Evolutionary conservation across 306 rosid genomes (phyloP).

Genomic region (Dryas drummondii): DNA sequence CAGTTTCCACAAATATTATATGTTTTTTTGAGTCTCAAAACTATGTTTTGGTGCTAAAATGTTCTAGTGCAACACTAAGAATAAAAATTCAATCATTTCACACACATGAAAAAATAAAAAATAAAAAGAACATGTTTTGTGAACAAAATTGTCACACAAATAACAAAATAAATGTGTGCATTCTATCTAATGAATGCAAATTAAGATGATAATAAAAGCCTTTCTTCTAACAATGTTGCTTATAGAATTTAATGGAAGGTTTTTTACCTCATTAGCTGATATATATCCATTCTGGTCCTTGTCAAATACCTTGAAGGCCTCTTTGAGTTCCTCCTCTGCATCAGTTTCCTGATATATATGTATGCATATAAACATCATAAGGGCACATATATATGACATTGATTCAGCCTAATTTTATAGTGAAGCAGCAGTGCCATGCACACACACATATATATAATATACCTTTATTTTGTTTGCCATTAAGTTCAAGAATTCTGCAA

Average conservation of each 20-base stretch:
- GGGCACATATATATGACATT: not conserved
- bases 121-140: not conserved
- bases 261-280: conserved; percentile 81
- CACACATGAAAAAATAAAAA: not conserved
- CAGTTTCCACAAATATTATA: not conserved
- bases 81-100: not conserved
- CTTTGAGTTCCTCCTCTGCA: conserved; percentile 85
- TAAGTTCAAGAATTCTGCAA: conserved; percentile 70
- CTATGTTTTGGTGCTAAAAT: not conserved
- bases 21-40: not conserved
- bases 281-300: conserved; percentile 92
- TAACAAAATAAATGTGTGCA: not conserved
- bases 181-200: not conserved
- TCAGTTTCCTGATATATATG: conserved; percentile 61
- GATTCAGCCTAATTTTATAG: not conserved
- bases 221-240: not conserved
- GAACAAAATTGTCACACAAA: not conserved
- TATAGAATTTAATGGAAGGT: not conserved
- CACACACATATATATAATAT: not conserved
- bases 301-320: conserved; percentile 94
- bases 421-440: not conserved
- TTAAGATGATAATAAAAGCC: not conserved
- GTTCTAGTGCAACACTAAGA: not conserved
- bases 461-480: conserved; percentile 95
- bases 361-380: not conserved